Base-by-base conservation (phyloP, 2,329 filamentous ascomycete genomes). In the Claviceps quebecensis region DNA sequence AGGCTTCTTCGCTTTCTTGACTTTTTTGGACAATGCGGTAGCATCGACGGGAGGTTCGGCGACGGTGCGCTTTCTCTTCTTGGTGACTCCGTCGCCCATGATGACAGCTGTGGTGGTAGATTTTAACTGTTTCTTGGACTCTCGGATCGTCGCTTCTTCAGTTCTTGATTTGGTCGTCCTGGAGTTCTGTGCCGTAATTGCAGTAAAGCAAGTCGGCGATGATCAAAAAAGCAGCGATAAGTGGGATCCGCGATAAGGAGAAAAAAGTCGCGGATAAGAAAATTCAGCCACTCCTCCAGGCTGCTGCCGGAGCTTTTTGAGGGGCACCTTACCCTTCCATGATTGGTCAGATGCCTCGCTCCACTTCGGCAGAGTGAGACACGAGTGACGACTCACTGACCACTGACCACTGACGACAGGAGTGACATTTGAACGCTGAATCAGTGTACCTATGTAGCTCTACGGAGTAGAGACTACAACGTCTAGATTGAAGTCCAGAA, bases 1-100 rank as follows among this genome's bases (percentile, higher is more conserved):
- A 59, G 60, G 55, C 51, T 62, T 62, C 67, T 69, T 72, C 56
- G 62, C 41, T 61, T 73, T 74, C 63, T 73, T 74, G 36, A 63
- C 56, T 53, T 70, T 71, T 41, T 68, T 65, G 23, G 63, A 52
- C 37, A 48, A 37, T 5, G 54, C 54, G 5, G 54, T 45, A 3
- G 54, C 49, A 38, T 61, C 55, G 29, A 59, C 52, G 44, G 62
- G 52, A 16, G 60, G 58, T 45, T 68, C 64, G 49, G 60, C 62
- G 53, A 63, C 65, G 57, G 63, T 67, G 52, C 66, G 64, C 56
- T 69, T 71, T 54, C 72, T 67, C 64, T 75, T 75, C 57, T 73
- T 74, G 60, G 58, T 67, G 46, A 63, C 58, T 45, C 61, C 57
- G 53, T 62, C 58, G 57, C 64, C 62, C 67, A 69, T 69, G 13